Base-by-base conservation (phyloP, 75 land plant species). In the Adiantum capillusveneris region DNA sequence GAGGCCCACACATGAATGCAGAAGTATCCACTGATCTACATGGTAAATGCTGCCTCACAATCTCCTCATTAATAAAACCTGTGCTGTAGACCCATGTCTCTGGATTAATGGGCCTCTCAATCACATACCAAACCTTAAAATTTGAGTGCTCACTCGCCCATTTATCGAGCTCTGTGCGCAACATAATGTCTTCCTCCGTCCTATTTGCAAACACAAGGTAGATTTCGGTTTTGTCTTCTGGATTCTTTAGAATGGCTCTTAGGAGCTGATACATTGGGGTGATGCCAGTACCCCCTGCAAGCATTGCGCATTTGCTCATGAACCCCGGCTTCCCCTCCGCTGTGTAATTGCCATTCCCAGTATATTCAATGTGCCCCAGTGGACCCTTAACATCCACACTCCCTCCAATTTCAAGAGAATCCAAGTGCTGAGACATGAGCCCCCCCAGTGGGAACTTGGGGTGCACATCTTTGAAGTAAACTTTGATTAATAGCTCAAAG, bases 201-300 rank as follows among this genome's bases (percentile, higher is more conserved):
- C 90, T 66, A 59, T 86, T 89, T 0, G 96, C 89, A 50, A 87
- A 94, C 1, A 94, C 80, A 30, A 94, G 72, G 39, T 31, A 54
- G 57, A 94, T 75, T 63, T 81, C 73, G 0, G 98, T 94, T 13
- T 54, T 52, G 55, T 94, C 98, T 43, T 74, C 77, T 0, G 87
- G 81, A 58, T 94, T 88, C 50, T 54, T 67, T 11, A 94, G 36
- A 20, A 89, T 50, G 1, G 88, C 88, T 63, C 80, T 86, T 46
- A 82, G 77, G 24, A 92, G 68, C 45, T 93, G 98, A 48, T 81
- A 94, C 25, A 90, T 59, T 9, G 98, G 98, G 1, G 98, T 94
- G 50, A 94, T 94, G 2, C 98, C 98, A 0, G 88, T 88, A 5
- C 98, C 96, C 0, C 96, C 96, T 0, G 96, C 96, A 0, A 93